phyloP scores from a whole-genome alignment of 257 asterid species.

The Nicotiana tomentosiformis region DNA sequence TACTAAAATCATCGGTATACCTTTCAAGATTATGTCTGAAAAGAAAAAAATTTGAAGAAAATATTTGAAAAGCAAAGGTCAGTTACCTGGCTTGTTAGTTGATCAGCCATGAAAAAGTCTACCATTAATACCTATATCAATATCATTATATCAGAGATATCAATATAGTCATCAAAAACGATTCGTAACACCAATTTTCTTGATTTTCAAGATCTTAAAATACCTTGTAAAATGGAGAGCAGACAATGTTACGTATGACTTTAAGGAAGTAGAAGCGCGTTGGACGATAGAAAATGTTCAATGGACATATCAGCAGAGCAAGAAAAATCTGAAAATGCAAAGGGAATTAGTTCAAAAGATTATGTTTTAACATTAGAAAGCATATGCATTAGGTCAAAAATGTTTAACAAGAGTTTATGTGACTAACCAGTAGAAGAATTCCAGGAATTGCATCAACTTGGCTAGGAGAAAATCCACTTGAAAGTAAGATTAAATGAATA shows the following conservation, averaged over 20 bases:
- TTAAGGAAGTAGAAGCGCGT: slow-evolving; percentile 69
- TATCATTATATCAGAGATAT: neutral
- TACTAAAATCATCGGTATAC: neutral
- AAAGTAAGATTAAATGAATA: slow-evolving; percentile 68
- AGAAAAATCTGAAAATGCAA: slow-evolving; percentile 36
- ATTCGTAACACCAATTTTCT: neutral
- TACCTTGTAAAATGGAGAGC: slow-evolving; percentile 95
- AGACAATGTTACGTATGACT: slow-evolving; percentile 70
- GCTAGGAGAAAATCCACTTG: slow-evolving; percentile 39
- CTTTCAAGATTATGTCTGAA: neutral
- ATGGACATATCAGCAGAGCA: slow-evolving; percentile 59
- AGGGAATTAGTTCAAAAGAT: neutral
- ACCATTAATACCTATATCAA: slow-evolving; percentile 67
- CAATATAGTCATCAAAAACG: neutral
- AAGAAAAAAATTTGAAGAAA: neutral
- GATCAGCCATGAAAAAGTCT: slow-evolving; percentile 98
- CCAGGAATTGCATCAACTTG: slow-evolving; percentile 71
- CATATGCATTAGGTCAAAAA: neutral
- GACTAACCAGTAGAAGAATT: slow-evolving; percentile 59
- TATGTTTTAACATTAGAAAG: neutral
- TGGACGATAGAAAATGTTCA: slow-evolving; percentile 72
- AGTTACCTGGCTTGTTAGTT: slow-evolving; percentile 90
- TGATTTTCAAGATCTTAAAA: neutral
- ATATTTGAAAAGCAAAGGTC: neutral
- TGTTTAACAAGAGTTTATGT: neutral